A percentile compares a stretch with the other conserved stretches of the same genome.
These are phyloP conservation scores for Scopulariopsis brevicaulis DNA, from an alignment of 2,329 filamentous ascomycete genomes.

Conservation along the genomic window DNA sequence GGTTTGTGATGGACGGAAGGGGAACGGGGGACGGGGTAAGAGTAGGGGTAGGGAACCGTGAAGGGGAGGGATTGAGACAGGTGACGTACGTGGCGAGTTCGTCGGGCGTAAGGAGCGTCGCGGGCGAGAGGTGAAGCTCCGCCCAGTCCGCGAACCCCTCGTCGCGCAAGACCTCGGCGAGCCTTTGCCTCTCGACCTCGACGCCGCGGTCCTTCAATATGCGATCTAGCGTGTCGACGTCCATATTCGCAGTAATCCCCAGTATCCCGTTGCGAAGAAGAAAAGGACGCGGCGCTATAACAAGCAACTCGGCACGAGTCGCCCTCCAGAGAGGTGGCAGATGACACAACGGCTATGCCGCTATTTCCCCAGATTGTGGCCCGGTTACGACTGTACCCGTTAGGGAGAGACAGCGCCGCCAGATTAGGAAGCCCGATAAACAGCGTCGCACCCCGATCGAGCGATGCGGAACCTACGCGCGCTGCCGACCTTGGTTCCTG, in stretches of 20 bases:
- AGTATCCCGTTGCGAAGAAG: background rate
- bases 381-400: conserved; percentile 4
- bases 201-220: conserved; percentile 19
- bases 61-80: background rate
- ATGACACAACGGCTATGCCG: background rate
- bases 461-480: background rate
- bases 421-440: background rate
- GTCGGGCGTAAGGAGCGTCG: conserved; percentile 41
- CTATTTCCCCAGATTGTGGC: background rate
- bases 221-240: conserved; percentile 6
- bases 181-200: conserved; percentile 19
- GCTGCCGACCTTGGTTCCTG: background rate
- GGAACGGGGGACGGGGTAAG: background rate
- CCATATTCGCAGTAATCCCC: conserved; percentile 5
- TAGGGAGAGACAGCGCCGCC: background rate
- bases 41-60: background rate
- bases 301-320: background rate
- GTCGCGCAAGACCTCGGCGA: conserved; percentile 24
- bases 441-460: background rate
- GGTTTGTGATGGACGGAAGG: background rate
- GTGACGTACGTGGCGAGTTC: conserved; percentile 38
- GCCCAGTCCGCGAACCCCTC: conserved; percentile 30
- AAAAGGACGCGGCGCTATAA: background rate
- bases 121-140: conserved; percentile 30
- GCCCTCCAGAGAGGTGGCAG: background rate